Base-by-base conservation (phyloP, 1,284 basidiomycete genomes). In the Cryptococcus sp. region DNA sequence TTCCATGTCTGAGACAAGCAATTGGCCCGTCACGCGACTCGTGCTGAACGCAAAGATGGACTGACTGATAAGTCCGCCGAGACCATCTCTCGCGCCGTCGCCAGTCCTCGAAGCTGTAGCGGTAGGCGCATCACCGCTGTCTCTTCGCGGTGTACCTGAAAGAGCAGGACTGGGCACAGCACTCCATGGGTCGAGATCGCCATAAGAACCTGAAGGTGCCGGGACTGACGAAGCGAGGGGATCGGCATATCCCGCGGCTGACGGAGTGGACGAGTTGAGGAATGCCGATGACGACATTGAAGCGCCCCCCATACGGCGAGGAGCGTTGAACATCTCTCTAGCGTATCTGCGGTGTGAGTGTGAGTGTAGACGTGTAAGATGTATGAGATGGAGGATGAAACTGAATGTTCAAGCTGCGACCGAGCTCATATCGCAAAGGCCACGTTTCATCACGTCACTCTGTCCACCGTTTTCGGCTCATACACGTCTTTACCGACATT, bases 151-250 rank as follows among this genome's bases (percentile, higher is more conserved):
- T 2, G 69, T 68, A 6, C 54, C 56, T 10, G 57, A 56, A 16
- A 68, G 48, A 2, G 65, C 65, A 11, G 90, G 90, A 58, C 86
- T 87, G 2, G 90, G 90, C 8, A 85, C 83, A 57, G 88, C 81
- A 69, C 87, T 89, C 91, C 91, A 94, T 19, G 91, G 91, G 79
- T 94, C 91, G 43, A 90, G 83, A 25, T 87, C 87, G 64, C 85
- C 89, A 72, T 65, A 75, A 1, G 50, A 8, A 2, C 22, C 41
- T 17, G 50, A 39, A 3, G 62, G 59, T 45, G 56, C 63, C 6
- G 66, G 68, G 17, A 65, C 62, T 5, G 71, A 66, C 25, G 59
- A 56, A 26, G 72, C 72, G 40, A 76, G 63, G 0, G 73, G 73
- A 55, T 75, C 74, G 47, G 63, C 58, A 41, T 63, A 65, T 16